phyloP scores from a whole-genome alignment of 2,329 filamentous ascomycete genomes.

The Aspergillus unguis region DNA sequence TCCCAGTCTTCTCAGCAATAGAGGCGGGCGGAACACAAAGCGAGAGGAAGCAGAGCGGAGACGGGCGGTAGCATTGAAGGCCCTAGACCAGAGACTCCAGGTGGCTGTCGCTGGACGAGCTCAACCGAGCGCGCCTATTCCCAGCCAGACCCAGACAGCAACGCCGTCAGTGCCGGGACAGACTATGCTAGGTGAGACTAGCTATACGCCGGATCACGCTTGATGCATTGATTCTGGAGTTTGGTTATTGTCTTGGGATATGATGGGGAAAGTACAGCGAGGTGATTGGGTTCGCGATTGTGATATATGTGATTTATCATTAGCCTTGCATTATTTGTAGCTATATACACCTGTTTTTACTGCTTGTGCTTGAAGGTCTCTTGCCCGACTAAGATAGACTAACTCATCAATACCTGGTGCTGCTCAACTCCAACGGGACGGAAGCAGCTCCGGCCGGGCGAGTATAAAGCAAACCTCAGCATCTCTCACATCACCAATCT shows the following conservation, averaged over 20 bases:
- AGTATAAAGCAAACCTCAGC: background rate
- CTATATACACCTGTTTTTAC: background rate
- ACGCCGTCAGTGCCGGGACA: constrained; percentile 55
- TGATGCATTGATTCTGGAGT: constrained; percentile 21
- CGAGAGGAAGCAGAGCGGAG: constrained; percentile 89
- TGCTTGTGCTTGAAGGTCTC: background rate
- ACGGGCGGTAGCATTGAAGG: constrained; percentile 82
- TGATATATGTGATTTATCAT: constrained; percentile 9
- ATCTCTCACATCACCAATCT: background rate
- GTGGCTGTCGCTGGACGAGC: constrained; percentile 65
- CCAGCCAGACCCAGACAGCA: constrained; percentile 48
- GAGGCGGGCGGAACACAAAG: constrained; percentile 55
- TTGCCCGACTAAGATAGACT: background rate
- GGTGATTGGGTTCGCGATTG: background rate
- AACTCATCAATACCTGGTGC: no score
- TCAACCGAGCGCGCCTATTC: constrained; percentile 33
- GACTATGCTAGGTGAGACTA: constrained; percentile 65
- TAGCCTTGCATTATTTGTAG: constrained; percentile 8
- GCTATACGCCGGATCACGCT: constrained; percentile 62
- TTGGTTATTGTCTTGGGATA: constrained; percentile 17
- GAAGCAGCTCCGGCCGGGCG: background rate
- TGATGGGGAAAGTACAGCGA: background rate
- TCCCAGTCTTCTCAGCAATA: constrained; percentile 56
- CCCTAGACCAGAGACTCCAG: constrained; percentile 85
- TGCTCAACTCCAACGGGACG: background rate